A percentile compares a stretch with the other conserved stretches of the same genome.
These are phyloP conservation scores for Lolium perenne DNA, from an alignment of 176 grass and related monocot genomes.

Conservation along the genomic window DNA sequence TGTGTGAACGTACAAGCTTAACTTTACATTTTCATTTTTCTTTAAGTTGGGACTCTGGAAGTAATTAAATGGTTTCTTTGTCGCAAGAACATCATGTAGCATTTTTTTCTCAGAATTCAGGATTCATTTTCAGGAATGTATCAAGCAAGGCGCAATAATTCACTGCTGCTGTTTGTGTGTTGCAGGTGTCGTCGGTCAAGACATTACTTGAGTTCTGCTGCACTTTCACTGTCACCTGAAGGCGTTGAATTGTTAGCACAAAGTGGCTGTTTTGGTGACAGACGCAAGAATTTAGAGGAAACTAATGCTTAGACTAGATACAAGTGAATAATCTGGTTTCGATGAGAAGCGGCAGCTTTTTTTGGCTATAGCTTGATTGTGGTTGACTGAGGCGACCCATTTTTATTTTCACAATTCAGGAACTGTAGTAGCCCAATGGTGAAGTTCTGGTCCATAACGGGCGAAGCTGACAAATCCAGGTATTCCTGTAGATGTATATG, in stretches of 20 bases:
- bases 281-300: constrained; percentile 40
- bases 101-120: not conserved
- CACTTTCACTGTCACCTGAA: constrained; percentile 57
- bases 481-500: constrained; percentile 38
- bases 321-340: constrained; percentile 30
- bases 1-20: not conserved
- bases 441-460: not conserved
- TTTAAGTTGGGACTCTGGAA: not conserved
- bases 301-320: not conserved
- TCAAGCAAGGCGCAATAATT: constrained; percentile 6
- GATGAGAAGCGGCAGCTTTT: constrained; percentile 16
- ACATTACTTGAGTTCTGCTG: constrained; percentile 72
- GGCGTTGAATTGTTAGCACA: constrained; percentile 63
- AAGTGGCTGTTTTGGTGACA: constrained; percentile 55
- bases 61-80: not conserved
- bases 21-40: not conserved
- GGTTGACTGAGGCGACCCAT: not conserved
- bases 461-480: constrained; percentile 26
- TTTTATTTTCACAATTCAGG: constrained; percentile 29
- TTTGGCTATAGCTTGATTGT: constrained; percentile 24
- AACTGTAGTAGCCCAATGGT: not conserved
- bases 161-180: not conserved
- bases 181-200: constrained; percentile 62
- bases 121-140: not conserved
- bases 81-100: not conserved